Percentiles rank a stretch among this genome's conserved stretches.
phyloP scores from a whole-genome alignment of 441 rosid species.

The Erodium trifolium region DNA sequence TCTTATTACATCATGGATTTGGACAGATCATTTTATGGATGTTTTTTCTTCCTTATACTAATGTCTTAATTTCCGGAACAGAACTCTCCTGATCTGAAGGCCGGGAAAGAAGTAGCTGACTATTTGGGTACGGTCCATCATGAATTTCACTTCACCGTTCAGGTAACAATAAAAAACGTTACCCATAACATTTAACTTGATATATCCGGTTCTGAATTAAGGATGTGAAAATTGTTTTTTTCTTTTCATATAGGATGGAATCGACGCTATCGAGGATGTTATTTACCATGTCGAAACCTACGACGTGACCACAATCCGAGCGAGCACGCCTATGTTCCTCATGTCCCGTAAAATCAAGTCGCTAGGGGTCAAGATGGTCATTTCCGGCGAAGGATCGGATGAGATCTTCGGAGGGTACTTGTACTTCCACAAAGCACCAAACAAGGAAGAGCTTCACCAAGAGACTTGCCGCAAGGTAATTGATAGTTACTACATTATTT shows the following conservation, averaged over 20 bases:
- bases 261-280: conserved; percentile 94
- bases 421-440: conserved; percentile 98
- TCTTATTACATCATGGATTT: neutral
- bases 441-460: conserved; percentile 83
- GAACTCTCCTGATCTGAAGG: conserved; percentile 95
- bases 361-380: conserved; percentile 96
- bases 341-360: conserved; percentile 98
- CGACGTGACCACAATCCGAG: conserved; percentile 95
- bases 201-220: neutral
- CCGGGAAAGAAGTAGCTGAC: conserved; percentile 91
- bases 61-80: conserved; percentile 18
- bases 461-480: conserved; percentile 92
- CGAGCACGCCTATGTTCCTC: conserved; percentile 99
- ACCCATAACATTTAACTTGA: neutral
- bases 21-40: neutral
- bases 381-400: conserved; percentile 98
- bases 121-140: conserved; percentile 91
- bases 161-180: conserved; percentile 33
- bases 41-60: conserved; percentile 13
- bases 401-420: conserved; percentile 96
- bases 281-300: conserved; percentile 92
- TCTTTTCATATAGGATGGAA: conserved; percentile 57
- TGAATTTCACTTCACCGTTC: conserved; percentile 94
- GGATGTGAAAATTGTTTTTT: conserved; percentile 14
- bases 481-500: neutral